A percentile compares a stretch with the other conserved stretches of the same genome.
phyloP scores from a whole-genome alignment of 2,329 filamentous ascomycete genomes.

The Myriosclerotinia scirpicola region DNA sequence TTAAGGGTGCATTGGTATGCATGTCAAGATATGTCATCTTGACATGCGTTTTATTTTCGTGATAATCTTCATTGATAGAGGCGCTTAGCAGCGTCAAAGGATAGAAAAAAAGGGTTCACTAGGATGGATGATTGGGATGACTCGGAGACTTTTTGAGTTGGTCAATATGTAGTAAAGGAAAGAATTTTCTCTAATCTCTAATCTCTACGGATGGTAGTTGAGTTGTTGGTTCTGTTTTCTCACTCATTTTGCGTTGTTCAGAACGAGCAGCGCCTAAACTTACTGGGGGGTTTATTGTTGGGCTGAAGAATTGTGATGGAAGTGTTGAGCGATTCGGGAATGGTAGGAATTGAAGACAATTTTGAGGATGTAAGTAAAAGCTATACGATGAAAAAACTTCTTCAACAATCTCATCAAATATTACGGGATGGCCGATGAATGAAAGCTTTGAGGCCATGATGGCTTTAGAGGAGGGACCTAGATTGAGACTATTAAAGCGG shows the following conservation, averaged over 20 bases:
- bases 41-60: constrained; percentile 5
- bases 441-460: too few species aligned
- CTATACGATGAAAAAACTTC: background rate
- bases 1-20: background rate
- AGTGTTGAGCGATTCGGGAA: background rate
- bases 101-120: background rate
- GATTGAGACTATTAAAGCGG: too few species aligned
- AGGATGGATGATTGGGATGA: background rate
- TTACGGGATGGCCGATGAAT: background rate
- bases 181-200: background rate
- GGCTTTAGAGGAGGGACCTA: too few species aligned
- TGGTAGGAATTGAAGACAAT: constrained; percentile 6
- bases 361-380: background rate
- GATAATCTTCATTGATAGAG: constrained; percentile 11
- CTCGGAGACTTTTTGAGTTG: background rate
- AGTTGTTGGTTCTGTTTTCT: background rate
- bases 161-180: background rate
- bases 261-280: constrained; percentile 7
- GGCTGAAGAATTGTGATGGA: constrained; percentile 9
- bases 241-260: background rate
- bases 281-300: constrained; percentile 1
- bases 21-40: background rate
- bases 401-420: background rate
- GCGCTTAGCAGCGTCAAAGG: constrained; percentile 15
- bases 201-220: background rate